Conservation (phyloP, 805 yeast genomes). For the Candida cerambycidarum region DNA sequence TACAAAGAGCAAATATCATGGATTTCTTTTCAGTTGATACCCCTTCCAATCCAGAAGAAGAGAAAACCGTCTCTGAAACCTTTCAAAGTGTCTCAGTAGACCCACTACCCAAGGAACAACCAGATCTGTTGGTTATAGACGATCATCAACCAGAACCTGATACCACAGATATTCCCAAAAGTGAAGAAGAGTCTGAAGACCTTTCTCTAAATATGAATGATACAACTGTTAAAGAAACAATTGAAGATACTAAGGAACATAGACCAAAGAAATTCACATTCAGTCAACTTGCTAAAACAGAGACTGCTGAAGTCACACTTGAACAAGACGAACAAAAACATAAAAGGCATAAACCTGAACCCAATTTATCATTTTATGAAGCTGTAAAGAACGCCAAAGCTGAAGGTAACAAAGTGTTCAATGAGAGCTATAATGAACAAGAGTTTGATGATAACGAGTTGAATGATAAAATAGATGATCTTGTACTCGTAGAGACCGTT, state of each 20-base stretch:
- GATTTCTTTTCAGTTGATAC: slow-evolving; percentile 26
- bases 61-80: neutral
- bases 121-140: too few relatives aligned
- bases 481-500: slow-evolving; percentile 33
- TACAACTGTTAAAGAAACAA: too few relatives aligned
- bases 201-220: neutral
- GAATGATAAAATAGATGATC: slow-evolving; percentile 18
- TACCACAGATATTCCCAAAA: neutral
- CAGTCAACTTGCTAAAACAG: neutral
- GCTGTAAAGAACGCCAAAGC: slow-evolving; percentile 30
- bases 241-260: neutral
- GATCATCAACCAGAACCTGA: too few relatives aligned
- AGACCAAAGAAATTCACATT: slow-evolving; percentile 1
- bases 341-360: neutral
- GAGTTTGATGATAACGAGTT: slow-evolving; percentile 12
- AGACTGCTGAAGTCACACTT: slow-evolving; percentile 1
- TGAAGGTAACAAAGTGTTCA: slow-evolving; percentile 20
- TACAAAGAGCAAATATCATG: slow-evolving; percentile 31
- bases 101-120: too few relatives aligned
- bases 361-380: slow-evolving; percentile 19
- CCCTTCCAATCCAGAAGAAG: too few relatives aligned
- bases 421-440: slow-evolving; percentile 20
- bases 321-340: slow-evolving; percentile 1
- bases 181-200: neutral
- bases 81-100: neutral